Conservation (phyloP, 805 yeast species). For the Kodamaea nitidulidarum region DNA sequence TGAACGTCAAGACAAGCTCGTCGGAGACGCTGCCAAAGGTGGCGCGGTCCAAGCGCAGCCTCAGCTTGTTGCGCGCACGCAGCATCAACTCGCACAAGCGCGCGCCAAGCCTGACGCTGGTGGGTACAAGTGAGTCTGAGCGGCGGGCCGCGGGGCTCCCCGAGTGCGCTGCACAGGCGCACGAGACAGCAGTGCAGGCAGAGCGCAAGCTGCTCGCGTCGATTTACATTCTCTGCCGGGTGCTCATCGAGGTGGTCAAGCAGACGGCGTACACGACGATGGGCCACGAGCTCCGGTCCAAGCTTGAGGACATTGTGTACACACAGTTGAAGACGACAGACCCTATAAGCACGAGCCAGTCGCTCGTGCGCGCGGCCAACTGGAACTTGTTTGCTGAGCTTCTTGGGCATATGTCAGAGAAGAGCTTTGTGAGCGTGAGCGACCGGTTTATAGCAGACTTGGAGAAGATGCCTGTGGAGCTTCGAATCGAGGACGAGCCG, state of each 20-base stretch:
- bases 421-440: conserved; percentile 79
- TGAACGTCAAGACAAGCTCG: conserved; percentile 13
- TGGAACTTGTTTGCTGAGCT: conserved; percentile 91
- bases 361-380: conserved; percentile 79
- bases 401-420: conserved; percentile 85
- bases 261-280: conserved; percentile 73
- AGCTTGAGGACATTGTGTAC: conserved; percentile 89
- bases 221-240: conserved; percentile 86
- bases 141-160: conserved; percentile 5
- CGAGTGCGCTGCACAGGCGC: conserved; percentile 30
- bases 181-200: conserved; percentile 72
- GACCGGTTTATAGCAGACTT: conserved; percentile 91
- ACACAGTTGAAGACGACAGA: conserved; percentile 86
- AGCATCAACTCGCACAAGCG: conserved; percentile 20
- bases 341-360: conserved; percentile 58
- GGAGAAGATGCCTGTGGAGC: conserved; percentile 62
- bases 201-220: conserved; percentile 84
- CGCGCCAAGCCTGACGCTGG: neutral
- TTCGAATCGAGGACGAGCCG: conserved; percentile 43
- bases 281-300: conserved; percentile 76
- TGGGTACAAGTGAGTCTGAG: conserved; percentile 1
- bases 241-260: conserved; percentile 83
- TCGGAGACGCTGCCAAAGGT: neutral
- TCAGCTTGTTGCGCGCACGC: conserved; percentile 38
- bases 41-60: conserved; percentile 32